Percentiles rank a stretch among this genome's conserved stretches.
phyloP scores from a whole-genome alignment of 2,329 filamentous ascomycete genomes.

The Colletotrichum sp. region DNA sequence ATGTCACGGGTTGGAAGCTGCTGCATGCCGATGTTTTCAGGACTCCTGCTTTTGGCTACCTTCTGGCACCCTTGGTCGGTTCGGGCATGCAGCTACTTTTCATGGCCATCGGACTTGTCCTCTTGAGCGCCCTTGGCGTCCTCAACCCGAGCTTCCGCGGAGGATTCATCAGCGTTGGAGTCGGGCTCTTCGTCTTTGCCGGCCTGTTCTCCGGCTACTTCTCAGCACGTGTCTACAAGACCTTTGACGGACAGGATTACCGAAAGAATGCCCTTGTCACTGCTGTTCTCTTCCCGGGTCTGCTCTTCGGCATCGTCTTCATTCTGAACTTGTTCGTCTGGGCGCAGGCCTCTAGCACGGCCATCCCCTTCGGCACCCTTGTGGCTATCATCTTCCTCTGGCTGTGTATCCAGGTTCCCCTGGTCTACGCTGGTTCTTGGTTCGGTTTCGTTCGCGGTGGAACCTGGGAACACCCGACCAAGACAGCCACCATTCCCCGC shows the following conservation, averaged over 20 bases:
- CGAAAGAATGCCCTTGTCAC: constrained; percentile 79
- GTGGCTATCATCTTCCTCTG: constrained; percentile 76
- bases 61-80: constrained; percentile 81
- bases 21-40: constrained; percentile 90
- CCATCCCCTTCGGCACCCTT: constrained; percentile 82
- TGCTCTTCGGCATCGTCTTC: constrained; percentile 77
- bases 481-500: constrained; percentile 72
- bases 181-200: constrained; percentile 83
- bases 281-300: constrained; percentile 77
- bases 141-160: constrained; percentile 90
- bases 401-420: constrained; percentile 84
- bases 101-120: constrained; percentile 75
- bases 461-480: constrained; percentile 82
- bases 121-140: constrained; percentile 76
- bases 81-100: constrained; percentile 88
- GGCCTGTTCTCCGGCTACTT: constrained; percentile 88
- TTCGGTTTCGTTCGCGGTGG: constrained; percentile 72
- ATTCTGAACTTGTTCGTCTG: constrained; percentile 88
- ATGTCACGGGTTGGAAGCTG: constrained; percentile 87
- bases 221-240: constrained; percentile 82
- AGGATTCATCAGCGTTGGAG: constrained; percentile 83
- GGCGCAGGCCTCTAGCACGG: constrained; percentile 87
- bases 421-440: constrained; percentile 83
- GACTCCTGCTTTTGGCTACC: constrained; percentile 69
- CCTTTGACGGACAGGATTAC: constrained; percentile 78